Evolutionary conservation across 106 monocot species (phyloP).

Genomic region (Apostasia shenzhenica): DNA sequence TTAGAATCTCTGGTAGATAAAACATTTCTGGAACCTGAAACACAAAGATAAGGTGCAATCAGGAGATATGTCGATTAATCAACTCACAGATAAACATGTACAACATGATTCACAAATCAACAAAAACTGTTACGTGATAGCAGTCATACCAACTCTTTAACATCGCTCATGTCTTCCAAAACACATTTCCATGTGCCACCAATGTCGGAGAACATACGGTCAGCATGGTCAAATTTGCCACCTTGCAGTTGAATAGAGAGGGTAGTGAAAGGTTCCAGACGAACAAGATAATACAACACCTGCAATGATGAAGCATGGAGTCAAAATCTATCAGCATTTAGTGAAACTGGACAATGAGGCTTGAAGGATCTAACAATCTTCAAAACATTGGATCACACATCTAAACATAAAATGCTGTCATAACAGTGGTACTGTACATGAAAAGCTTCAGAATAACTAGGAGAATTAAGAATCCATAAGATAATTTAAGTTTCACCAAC

Average conservation of each 20-base stretch:
- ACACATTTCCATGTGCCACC: constrained; percentile 89
- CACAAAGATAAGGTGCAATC: neutral
- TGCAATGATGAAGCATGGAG: constrained; percentile 14
- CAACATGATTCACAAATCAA: neutral
- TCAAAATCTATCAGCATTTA: no score
- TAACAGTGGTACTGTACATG: no score
- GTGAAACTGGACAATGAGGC: no score
- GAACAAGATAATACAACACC: constrained; percentile 95
- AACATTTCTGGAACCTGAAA: constrained; percentile 93
- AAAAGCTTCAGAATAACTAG: no score
- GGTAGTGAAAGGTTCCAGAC: constrained; percentile 96
- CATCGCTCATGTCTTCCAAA: constrained; percentile 98
- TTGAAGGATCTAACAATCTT: neutral
- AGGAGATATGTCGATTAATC: neutral
- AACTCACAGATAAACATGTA: constrained; percentile 1
- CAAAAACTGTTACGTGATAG: neutral
- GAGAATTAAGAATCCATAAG: no score
- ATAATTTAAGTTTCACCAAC: no score
- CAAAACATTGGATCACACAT: no score
- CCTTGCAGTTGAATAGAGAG: constrained; percentile 97
- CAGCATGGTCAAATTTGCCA: constrained; percentile 98
- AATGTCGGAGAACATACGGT: constrained; percentile 95
- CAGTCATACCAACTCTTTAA: constrained; percentile 86
- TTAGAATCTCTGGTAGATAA: constrained; percentile 88
- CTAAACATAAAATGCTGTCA: no score